Evolutionary conservation across 768 basidiomycete species (phyloP), one percentile per base, ranked within the genome.

Genomic region (Trichaptum fuscoviolaceum): DNA sequence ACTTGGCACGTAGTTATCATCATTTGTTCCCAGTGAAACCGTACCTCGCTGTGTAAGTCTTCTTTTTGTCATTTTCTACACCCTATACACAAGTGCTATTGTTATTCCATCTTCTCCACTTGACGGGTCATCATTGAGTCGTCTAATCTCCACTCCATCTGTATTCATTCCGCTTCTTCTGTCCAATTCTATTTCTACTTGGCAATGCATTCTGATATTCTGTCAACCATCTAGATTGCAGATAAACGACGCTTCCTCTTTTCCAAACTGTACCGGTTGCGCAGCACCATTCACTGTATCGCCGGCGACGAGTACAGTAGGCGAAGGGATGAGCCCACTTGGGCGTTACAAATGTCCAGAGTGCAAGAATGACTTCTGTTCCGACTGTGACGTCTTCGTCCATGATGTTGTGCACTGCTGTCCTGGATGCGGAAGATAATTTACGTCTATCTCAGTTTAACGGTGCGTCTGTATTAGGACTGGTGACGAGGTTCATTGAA

Each of bases 351-450:
- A 88, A 64, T 98, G 97, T 76, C 88, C 90, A 1, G 90, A 92
- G 25, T 99, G 97, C 78, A 71, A 76, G 1, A 79, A 91, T 63
- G 90, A 97, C 74, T 99, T 98, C 73, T 99, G 97, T 74, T 84
- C 88, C 26, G 96, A 99, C 62, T 99, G 97, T 74, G 97, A 99
- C 78, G 85, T 96, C 23, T 97, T 98, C 73, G 88, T 98, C 5
- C 97, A 99, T 71, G 93, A 96, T 68, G 94, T 95, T 24, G 81
- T 98, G 23, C 96, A 98, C 73, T 94, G 92, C 67, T 99, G 96
- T 80, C 95, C 96, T 0, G 92, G 91, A 10, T 93, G 91, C 69
- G 89, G 89, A 63, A 81, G 81, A 67, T 84, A 77, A 69, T 12
- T 52, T 52, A 52, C 42, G 42, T 52, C 42, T 52, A 52, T 52